Evolutionary conservation across 306 rosid genomes (phyloP).

Genomic region (Rosa multiflora): DNA sequence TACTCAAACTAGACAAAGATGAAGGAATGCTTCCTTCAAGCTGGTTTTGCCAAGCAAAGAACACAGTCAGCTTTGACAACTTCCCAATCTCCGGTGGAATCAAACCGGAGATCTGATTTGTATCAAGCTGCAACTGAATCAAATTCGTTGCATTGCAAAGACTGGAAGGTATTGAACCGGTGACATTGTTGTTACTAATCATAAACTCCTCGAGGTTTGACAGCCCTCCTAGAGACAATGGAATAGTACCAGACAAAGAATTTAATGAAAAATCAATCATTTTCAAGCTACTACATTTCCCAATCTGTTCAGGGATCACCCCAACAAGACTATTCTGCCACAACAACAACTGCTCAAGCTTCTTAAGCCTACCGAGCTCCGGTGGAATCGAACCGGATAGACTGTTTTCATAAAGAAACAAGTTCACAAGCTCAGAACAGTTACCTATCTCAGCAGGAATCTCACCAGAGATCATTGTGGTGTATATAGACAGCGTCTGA

Average conservation of each 20-base stretch:
- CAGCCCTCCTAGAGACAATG: constrained; percentile 61
- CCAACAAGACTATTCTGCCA: constrained; percentile 88
- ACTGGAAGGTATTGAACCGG: constrained; percentile 76
- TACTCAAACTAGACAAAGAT: constrained; percentile 53
- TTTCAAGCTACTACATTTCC: constrained; percentile 70
- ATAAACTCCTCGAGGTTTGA: constrained; percentile 69
- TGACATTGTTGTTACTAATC: constrained; percentile 87
- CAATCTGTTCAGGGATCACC: constrained; percentile 77
- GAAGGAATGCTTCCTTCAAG: constrained; percentile 92
- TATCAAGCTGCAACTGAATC: constrained; percentile 81
- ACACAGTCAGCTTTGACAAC: constrained; percentile 58
- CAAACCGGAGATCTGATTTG: constrained; percentile 86
- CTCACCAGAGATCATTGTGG: constrained; percentile 88
- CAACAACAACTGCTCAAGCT: constrained; percentile 68
- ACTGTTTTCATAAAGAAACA: constrained; percentile 81
- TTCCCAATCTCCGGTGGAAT: constrained; percentile 76
- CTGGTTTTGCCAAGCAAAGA: constrained; percentile 91
- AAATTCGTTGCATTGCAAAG: constrained; percentile 66
- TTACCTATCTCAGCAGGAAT: constrained; percentile 87
- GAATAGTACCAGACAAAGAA: constrained; percentile 77
- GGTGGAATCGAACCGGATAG: constrained; percentile 78
- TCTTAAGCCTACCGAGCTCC: constrained; percentile 74
- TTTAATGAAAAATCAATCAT: constrained; percentile 85
- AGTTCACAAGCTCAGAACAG: constrained; percentile 78
- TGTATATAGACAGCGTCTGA: constrained; percentile 76